Evolutionary conservation across 768 basidiomycete genomes (phyloP).

Genomic region (Symmetrospora coprosmae): DNA sequence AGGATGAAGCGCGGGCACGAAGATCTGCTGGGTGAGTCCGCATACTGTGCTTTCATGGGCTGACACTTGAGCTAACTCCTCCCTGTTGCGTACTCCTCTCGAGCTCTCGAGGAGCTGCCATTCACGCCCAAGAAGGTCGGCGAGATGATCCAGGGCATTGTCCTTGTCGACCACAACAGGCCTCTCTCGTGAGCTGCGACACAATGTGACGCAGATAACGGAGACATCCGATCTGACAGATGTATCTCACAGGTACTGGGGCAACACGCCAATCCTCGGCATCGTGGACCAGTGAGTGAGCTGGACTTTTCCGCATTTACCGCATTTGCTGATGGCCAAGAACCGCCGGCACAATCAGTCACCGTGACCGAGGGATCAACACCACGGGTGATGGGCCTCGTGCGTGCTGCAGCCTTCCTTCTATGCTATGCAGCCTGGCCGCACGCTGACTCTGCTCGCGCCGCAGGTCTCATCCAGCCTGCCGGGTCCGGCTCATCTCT

Average conservation of each 20-base stretch:
- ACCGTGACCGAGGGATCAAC: slow-evolving; percentile 3
- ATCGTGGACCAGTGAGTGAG: slow-evolving; percentile 13
- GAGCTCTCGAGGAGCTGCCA: slow-evolving; percentile 22
- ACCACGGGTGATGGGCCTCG: background rate
- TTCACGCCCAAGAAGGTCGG: background rate
- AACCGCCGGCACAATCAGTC: background rate
- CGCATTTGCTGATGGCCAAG: background rate
- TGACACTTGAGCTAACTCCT: background rate
- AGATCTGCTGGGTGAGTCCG: slow-evolving; percentile 16
- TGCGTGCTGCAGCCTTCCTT: background rate
- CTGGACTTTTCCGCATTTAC: too few relatives aligned
- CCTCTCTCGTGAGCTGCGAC: slow-evolving; percentile 9
- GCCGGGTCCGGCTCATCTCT: slow-evolving; percentile 16
- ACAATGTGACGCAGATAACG: background rate
- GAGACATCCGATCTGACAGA: background rate
- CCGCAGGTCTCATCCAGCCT: slow-evolving; percentile 16
- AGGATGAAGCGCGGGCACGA: slow-evolving; percentile 17
- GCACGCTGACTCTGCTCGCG: background rate
- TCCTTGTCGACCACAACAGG: slow-evolving; percentile 20
- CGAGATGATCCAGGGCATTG: slow-evolving; percentile 7
- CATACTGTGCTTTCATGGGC: background rate
- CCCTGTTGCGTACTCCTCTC: too few relatives aligned
- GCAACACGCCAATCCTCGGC: slow-evolving; percentile 5
- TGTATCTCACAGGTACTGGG: slow-evolving; percentile 1
- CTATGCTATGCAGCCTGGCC: background rate